Evolutionary conservation across 2,329 filamentous ascomycete species (phyloP).

Genomic region (Grosmannia penicillata): DNA sequence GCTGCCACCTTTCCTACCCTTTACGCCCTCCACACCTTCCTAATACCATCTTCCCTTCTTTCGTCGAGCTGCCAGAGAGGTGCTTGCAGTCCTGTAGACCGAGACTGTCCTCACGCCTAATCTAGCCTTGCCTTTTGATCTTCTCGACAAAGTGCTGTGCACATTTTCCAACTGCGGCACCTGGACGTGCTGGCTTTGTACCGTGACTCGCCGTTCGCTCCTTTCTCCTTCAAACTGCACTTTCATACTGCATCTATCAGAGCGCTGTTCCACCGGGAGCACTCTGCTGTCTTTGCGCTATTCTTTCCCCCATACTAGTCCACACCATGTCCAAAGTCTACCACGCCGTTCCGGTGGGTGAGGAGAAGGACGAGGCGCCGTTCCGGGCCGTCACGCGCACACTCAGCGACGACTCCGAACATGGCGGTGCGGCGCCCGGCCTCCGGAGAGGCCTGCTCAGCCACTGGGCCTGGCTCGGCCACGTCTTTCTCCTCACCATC

Average conservation of each 20-base stretch:
- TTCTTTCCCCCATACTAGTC: constrained; percentile 3
- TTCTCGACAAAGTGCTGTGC: background rate
- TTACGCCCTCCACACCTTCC: too few species aligned
- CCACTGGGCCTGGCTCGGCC: constrained; percentile 25
- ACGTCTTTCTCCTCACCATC: constrained; percentile 22
- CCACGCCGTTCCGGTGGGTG: constrained; percentile 20
- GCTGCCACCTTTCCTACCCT: background rate
- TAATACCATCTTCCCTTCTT: background rate
- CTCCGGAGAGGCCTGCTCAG: constrained; percentile 2
- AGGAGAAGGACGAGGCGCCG: constrained; percentile 16
- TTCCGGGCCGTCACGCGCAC: constrained; percentile 5
- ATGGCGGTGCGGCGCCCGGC: constrained; percentile 3
- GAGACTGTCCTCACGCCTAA: background rate
- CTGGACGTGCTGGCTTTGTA: background rate
- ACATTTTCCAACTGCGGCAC: background rate
- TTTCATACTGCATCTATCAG: background rate
- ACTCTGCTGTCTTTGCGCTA: background rate
- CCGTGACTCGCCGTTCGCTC: background rate
- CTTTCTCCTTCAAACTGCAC: background rate
- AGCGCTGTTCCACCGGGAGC: too few species aligned
- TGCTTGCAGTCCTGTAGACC: background rate
- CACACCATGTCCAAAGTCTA: constrained; percentile 19
- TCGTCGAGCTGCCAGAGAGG: background rate
- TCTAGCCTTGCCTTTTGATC: too few species aligned
- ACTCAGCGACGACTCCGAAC: constrained; percentile 6